These are phyloP conservation scores for Fusarium subglutinans DNA, from an alignment of 2,329 filamentous ascomycete species.

Conservation along the genomic window DNA sequence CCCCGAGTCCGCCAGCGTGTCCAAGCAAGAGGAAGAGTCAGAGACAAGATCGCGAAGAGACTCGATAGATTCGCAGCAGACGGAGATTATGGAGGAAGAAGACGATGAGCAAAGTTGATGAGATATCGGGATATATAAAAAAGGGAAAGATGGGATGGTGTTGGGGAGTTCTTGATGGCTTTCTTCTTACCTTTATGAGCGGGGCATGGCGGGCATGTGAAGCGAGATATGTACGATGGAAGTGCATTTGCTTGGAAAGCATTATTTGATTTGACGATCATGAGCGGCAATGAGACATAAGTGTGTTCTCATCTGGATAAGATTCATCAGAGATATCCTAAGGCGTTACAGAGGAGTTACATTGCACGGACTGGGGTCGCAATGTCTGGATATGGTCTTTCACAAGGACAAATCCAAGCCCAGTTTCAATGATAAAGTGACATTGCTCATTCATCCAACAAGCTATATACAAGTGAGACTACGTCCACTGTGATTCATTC, in stretches of 20 bases:
- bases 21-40: background rate
- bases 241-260: constrained; percentile 1
- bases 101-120: constrained; percentile 6
- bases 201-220: constrained; percentile 4
- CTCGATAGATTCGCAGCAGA: constrained; percentile 29
- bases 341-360: constrained; percentile 19
- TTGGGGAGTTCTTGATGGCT: constrained; percentile 18
- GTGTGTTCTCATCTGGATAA: constrained; percentile 11
- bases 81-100: constrained; percentile 18
- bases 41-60: constrained; percentile 18
- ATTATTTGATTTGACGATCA: constrained; percentile 13
- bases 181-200: constrained; percentile 7
- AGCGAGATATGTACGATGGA: constrained; percentile 5
- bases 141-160: constrained; percentile 4
- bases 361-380: background rate
- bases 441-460: constrained; percentile 6
- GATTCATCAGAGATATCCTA: constrained; percentile 28
- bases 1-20: constrained; percentile 13
- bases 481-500: background rate
- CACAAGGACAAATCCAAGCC: background rate
- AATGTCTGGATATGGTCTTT: constrained; percentile 38
- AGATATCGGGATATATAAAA: background rate
- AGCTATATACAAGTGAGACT: background rate
- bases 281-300: constrained; percentile 18
- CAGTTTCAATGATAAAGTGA: background rate